Evolutionary conservation across 495 filamentous ascomycete species (phyloP).

Genomic region (Podospora appendiculata): DNA sequence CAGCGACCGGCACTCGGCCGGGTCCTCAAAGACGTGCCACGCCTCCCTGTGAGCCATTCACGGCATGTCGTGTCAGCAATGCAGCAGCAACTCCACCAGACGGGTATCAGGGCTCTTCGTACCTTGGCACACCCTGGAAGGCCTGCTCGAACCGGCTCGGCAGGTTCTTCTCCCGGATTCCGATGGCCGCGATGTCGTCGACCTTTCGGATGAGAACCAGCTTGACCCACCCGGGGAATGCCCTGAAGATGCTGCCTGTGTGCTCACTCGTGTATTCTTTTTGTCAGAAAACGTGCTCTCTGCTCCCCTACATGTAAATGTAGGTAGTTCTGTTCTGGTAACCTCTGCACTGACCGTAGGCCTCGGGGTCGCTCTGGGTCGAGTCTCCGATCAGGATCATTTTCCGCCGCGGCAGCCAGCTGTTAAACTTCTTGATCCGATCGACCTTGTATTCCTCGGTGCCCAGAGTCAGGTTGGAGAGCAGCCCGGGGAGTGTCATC

Average conservation of each 20-base stretch:
- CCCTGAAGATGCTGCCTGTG: conserved; percentile 29
- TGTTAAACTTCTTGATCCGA: conserved; percentile 66
- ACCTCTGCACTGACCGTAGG: conserved; percentile 67
- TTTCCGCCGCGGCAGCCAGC: conserved; percentile 67
- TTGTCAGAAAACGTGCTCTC: not conserved
- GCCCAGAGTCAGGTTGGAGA: conserved; percentile 69
- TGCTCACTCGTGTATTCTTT: too few species aligned
- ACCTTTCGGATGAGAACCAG: conserved; percentile 81
- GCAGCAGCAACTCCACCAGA: not conserved
- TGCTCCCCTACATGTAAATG: too few species aligned
- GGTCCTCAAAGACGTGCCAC: conserved; percentile 76
- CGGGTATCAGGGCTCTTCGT: not conserved
- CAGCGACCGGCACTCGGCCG: conserved; percentile 49
- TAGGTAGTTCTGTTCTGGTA: too few species aligned
- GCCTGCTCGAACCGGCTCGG: conserved; percentile 71
- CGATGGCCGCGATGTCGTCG: conserved; percentile 61
- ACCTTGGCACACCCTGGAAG: conserved; percentile 61
- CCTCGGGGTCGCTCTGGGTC: conserved; percentile 86
- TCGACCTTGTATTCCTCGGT: conserved; percentile 84
- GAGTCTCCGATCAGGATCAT: conserved; percentile 84
- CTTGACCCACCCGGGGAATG: conserved; percentile 64
- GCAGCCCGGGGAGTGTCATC: conserved; percentile 75
- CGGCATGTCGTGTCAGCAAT: too few species aligned
- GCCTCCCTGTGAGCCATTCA: conserved; percentile 30
- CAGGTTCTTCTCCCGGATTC: conserved; percentile 63